Percentiles rank a stretch among this genome's conserved stretches.
Conservation (phyloP, 805 yeast genomes). For the Starmera dryadoides region DNA sequence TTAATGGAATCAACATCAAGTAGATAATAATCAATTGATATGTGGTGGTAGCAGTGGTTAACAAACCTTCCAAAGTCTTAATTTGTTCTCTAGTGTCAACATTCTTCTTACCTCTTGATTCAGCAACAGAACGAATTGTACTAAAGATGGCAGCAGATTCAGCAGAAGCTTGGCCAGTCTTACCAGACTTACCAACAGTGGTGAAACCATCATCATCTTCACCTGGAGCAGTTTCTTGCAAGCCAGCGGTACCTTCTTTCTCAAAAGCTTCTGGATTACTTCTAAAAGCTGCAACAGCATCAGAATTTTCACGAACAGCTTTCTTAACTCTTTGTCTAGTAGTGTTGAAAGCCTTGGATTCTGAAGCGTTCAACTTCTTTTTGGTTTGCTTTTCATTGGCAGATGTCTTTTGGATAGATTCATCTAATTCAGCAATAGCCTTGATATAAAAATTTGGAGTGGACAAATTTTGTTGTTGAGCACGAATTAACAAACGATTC, state of each 20-base stretch:
- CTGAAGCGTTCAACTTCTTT: conserved; percentile 74
- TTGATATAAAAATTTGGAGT: conserved; percentile 69
- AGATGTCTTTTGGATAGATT: conserved; percentile 45
- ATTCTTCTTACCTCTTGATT: conserved; percentile 93
- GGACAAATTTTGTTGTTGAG: conserved; percentile 67
- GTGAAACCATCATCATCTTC: conserved; percentile 19
- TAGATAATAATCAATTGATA: conserved; percentile 76
- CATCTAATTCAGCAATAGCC: conserved; percentile 66
- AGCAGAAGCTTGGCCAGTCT: conserved; percentile 13
- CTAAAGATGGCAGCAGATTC: conserved; percentile 46
- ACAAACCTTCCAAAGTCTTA: conserved; percentile 54
- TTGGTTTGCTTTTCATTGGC: conserved; percentile 39
- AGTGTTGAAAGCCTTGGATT: conserved; percentile 81
- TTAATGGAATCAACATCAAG: conserved; percentile 75
- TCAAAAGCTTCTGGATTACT: conserved; percentile 72
- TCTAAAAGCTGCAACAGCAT: conserved; percentile 51
- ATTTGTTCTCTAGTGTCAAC: conserved; percentile 80
- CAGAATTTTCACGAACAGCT: conserved; percentile 61
- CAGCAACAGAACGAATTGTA: conserved; percentile 67
- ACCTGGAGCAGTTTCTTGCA: conserved; percentile 20
- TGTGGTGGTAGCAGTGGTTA: conserved; percentile 40
- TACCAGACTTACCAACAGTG: conserved; percentile 28
- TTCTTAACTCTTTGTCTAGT: conserved; percentile 84
- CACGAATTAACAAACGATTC: conserved; percentile 56
- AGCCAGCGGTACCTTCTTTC: conserved; percentile 31